Percentiles rank a stretch among this genome's conserved stretches.
phyloP scores from a whole-genome alignment of 1,284 basidiomycete species.

The Cryptococcus sp. region DNA sequence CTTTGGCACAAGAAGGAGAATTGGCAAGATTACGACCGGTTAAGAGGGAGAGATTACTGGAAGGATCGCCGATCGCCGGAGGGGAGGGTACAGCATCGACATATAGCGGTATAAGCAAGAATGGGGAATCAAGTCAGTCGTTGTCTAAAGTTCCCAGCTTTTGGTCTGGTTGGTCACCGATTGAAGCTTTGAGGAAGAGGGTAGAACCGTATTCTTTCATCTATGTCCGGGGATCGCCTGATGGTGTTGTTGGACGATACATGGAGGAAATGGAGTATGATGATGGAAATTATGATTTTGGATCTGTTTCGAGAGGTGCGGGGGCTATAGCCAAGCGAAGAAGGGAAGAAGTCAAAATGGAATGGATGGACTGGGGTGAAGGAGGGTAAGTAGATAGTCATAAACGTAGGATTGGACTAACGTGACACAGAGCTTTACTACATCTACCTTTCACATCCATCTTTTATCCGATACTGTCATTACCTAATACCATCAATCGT shows the following conservation, averaged over 20 bases:
- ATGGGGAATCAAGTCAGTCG: too few species aligned
- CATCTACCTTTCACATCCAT: conserved; percentile 35
- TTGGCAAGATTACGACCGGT: conserved; percentile 24
- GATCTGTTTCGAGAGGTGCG: conserved; percentile 21
- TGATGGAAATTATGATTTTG: conserved; percentile 41
- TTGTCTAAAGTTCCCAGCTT: too few species aligned
- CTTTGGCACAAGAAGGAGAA: conserved; percentile 19
- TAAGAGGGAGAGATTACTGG: background rate
- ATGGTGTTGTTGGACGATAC: conserved; percentile 42
- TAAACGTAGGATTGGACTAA: background rate
- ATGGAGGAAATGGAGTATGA: conserved; percentile 43
- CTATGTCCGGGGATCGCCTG: conserved; percentile 34
- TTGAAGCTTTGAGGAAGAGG: conserved; percentile 19
- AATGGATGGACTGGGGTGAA: conserved; percentile 37
- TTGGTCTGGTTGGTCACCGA: conserved; percentile 11
- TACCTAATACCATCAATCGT: conserved; percentile 13
- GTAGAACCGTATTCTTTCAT: conserved; percentile 37
- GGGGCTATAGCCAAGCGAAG: conserved; percentile 9
- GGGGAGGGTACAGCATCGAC: background rate
- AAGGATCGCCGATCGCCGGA: background rate
- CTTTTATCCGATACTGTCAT: conserved; percentile 29
- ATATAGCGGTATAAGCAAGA: background rate
- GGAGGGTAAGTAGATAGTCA: conserved; percentile 29
- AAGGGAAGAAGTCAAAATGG: conserved; percentile 14
- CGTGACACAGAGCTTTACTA: conserved; percentile 22